These are phyloP conservation scores for Amauroascus niger DNA, from an alignment of 2,329 filamentous ascomycete species.

Conservation along the genomic window DNA sequence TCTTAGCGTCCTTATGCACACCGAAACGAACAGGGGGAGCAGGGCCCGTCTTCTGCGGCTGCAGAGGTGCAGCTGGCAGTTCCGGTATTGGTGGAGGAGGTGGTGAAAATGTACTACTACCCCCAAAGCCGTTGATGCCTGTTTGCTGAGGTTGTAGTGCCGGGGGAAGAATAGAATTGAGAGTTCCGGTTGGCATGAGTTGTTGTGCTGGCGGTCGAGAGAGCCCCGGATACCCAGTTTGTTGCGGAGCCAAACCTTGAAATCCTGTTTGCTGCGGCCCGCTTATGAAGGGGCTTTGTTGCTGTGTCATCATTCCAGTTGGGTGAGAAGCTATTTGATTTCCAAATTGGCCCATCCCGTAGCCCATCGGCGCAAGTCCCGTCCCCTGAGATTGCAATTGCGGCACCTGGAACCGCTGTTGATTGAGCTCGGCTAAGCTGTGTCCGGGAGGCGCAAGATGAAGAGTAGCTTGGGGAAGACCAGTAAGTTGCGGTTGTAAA, in stretches of 20 bases:
- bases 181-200: constrained; percentile 43
- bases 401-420: constrained; percentile 45
- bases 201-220: constrained; percentile 40
- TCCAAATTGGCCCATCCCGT: constrained; percentile 27
- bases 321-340: constrained; percentile 22
- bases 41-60: constrained; percentile 74
- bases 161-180: constrained; percentile 29
- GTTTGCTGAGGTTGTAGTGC: constrained; percentile 41
- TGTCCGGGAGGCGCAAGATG: constrained; percentile 64
- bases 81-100: constrained; percentile 50
- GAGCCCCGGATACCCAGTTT: constrained; percentile 44
- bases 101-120: constrained; percentile 37
- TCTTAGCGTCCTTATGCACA: constrained; percentile 61
- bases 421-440: constrained; percentile 62
- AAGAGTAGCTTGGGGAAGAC: constrained; percentile 46
- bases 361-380: constrained; percentile 40
- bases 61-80: constrained; percentile 52
- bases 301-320: constrained; percentile 36
- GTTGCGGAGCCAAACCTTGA: constrained; percentile 41
- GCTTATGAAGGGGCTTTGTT: constrained; percentile 32
- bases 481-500: constrained; percentile 77
- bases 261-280: constrained; percentile 40
- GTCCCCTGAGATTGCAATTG: constrained; percentile 54
- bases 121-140: constrained; percentile 43
- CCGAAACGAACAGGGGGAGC: constrained; percentile 84